Evolutionary conservation across 768 basidiomycete genomes (phyloP).

Genomic region (Melanogaster broomeanus): DNA sequence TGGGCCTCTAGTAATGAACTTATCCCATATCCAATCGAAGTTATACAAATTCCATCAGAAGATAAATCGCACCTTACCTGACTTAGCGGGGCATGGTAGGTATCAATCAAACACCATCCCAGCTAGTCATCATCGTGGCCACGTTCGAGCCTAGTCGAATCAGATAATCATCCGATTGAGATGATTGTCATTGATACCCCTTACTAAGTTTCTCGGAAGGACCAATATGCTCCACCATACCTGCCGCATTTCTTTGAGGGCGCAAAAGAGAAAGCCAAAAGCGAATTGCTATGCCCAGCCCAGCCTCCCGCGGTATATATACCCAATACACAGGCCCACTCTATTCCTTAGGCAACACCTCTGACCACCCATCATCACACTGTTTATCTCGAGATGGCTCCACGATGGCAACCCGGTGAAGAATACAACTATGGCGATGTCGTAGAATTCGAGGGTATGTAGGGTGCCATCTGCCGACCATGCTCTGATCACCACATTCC

Average conservation of each 20-base stretch:
- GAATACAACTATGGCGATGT: slow-evolving; percentile 55
- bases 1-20: no score
- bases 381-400: slow-evolving; percentile 36
- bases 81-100: no score
- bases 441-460: slow-evolving; percentile 57
- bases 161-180: slow-evolving; percentile 23
- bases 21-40: no score
- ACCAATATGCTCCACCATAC: not conserved
- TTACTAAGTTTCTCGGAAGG: not conserved
- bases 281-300: no score
- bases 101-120: no score
- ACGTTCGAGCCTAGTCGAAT: slow-evolving; percentile 20
- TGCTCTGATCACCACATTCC: slow-evolving; percentile 12
- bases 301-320: slow-evolving; percentile 22
- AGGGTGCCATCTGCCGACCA: not conserved
- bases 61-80: no score
- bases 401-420: slow-evolving; percentile 63
- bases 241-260: not conserved
- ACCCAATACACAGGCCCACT: not conserved
- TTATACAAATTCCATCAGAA: no score
- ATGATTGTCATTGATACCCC: no score
- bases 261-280: no score
- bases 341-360: slow-evolving; percentile 2
- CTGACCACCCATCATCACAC: slow-evolving; percentile 6
- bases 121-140: not conserved